phyloP scores from a whole-genome alignment of 192 early-diverging fungal species.

The Coemansia erecta region DNA sequence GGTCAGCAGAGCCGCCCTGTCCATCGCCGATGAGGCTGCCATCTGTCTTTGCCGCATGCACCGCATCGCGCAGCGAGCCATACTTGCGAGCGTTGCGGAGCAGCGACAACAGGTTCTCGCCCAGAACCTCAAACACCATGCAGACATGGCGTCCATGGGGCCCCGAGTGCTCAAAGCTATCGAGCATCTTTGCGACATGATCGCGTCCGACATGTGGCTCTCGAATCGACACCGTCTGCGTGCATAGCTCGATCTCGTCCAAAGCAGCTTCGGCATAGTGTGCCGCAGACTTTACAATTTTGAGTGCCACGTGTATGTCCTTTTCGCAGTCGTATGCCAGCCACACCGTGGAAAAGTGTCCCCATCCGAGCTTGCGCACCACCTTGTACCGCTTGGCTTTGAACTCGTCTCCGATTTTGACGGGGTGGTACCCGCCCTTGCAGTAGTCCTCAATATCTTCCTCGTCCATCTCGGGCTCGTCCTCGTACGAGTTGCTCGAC shows the following conservation, averaged over 20 bases:
- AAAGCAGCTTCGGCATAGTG: conserved; percentile 95
- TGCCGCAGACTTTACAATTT: conserved; percentile 93
- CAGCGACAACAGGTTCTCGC: conserved; percentile 89
- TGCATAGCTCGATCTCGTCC: conserved; percentile 94
- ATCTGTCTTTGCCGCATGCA: conserved; percentile 20
- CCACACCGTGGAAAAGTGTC: conserved; percentile 99
- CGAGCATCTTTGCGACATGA: conserved; percentile 84
- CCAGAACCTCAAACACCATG: conserved; percentile 98
- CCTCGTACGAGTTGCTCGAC: conserved; percentile 44
- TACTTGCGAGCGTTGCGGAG: conserved; percentile 63
- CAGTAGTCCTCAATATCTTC: conserved; percentile 90
- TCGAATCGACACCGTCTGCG: conserved; percentile 62
- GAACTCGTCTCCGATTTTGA: conserved; percentile 79
- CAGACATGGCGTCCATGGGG: conserved; percentile 90
- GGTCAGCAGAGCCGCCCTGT: conserved; percentile 1
- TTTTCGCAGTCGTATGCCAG: conserved; percentile 74
- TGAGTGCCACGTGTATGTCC: conserved; percentile 86
- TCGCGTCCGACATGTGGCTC: conserved; percentile 40
- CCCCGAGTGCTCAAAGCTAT: conserved; percentile 87
- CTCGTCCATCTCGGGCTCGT: conserved; percentile 67
- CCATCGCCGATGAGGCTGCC: conserved; percentile 21
- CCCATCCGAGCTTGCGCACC: conserved; percentile 95
- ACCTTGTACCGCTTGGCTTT: conserved; percentile 79
- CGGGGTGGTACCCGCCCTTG: conserved; percentile 93
- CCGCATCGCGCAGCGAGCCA: conserved; percentile 32